Conservation (phyloP, 257 asterid genomes). For the Marsdenia floribunda region DNA sequence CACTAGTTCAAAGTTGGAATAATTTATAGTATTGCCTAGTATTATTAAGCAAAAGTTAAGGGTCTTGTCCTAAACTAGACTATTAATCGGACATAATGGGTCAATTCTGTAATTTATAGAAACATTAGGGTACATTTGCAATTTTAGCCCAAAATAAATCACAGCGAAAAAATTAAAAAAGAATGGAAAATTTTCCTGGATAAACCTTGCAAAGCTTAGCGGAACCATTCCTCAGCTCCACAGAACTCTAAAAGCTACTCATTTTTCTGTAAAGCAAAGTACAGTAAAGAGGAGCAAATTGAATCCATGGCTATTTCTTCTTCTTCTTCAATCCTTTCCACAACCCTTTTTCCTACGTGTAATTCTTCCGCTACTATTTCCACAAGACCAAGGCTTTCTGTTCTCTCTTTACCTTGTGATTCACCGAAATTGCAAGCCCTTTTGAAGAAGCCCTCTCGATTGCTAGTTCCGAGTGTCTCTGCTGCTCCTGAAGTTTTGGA, state of each 20-base stretch:
- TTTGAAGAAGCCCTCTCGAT: constrained; percentile 33
- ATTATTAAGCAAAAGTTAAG: too few relatives aligned
- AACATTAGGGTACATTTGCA: background rate
- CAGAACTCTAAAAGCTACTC: background rate
- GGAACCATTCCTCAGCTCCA: background rate
- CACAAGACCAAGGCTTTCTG: constrained; percentile 33
- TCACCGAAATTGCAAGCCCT: constrained; percentile 28
- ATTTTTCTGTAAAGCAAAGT: background rate
- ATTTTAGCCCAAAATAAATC: background rate
- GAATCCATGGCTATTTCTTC: constrained; percentile 49
- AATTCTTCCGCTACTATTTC: constrained; percentile 39
- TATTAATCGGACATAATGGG: too few relatives aligned
- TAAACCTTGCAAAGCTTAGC: constrained; percentile 17
- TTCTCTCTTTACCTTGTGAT: constrained; percentile 34
- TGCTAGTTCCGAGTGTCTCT: constrained; percentile 34
- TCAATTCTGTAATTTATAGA: background rate
- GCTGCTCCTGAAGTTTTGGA: constrained; percentile 71
- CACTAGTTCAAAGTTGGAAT: too few relatives aligned
- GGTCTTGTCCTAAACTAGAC: too few relatives aligned
- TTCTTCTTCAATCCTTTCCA: constrained; percentile 41
- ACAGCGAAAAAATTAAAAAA: background rate
- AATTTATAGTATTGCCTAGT: too few relatives aligned
- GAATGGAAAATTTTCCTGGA: constrained; percentile 23
- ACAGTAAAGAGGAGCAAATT: background rate
- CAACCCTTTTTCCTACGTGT: constrained; percentile 38